A percentile compares a stretch with the other conserved stretches of the same genome.
These are phyloP conservation scores for Setomelanomma holmii DNA, from an alignment of 2,329 filamentous ascomycete species.

Conservation along the genomic window DNA sequence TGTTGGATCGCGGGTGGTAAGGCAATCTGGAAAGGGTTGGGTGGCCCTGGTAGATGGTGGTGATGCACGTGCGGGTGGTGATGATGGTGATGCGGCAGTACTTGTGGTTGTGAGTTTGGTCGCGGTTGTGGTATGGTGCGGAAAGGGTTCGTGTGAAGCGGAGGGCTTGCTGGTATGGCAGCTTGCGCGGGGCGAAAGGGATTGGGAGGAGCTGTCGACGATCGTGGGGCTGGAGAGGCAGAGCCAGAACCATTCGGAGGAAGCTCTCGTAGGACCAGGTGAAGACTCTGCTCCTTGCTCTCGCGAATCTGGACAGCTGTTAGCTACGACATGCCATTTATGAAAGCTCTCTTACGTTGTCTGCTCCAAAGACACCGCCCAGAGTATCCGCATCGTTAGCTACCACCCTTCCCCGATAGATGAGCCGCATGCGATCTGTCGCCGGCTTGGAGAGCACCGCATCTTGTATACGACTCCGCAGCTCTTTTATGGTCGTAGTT, in stretches of 20 bases:
- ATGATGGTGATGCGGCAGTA: constrained; percentile 18
- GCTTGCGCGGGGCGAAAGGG: constrained; percentile 33
- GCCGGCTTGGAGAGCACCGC: constrained; percentile 52
- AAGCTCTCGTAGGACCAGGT: constrained; percentile 48
- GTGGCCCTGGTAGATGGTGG: constrained; percentile 19
- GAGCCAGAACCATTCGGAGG: constrained; percentile 14
- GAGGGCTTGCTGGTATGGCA: constrained; percentile 23
- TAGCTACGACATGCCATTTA: not conserved
- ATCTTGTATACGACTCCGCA: constrained; percentile 61
- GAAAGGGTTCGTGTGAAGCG: constrained; percentile 42
- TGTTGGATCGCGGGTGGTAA: constrained; percentile 34
- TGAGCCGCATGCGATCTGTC: constrained; percentile 60
- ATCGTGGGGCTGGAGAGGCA: constrained; percentile 30
- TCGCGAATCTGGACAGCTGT: constrained; percentile 38
- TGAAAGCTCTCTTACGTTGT: constrained; percentile 52
- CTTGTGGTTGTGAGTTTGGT: constrained; percentile 37
- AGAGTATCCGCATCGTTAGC: constrained; percentile 58
- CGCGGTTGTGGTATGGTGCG: constrained; percentile 34
- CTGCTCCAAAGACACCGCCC: constrained; percentile 57
- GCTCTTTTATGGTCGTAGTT: constrained; percentile 56
- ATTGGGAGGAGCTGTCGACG: constrained; percentile 49
- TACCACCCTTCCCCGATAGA: constrained; percentile 64
- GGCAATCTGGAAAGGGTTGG: constrained; percentile 21
- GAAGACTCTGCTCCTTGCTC: constrained; percentile 46
- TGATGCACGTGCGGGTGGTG: constrained; percentile 25